Base-by-base conservation (phyloP, 441 rosid genomes). In the Hura crepitans region DNA sequence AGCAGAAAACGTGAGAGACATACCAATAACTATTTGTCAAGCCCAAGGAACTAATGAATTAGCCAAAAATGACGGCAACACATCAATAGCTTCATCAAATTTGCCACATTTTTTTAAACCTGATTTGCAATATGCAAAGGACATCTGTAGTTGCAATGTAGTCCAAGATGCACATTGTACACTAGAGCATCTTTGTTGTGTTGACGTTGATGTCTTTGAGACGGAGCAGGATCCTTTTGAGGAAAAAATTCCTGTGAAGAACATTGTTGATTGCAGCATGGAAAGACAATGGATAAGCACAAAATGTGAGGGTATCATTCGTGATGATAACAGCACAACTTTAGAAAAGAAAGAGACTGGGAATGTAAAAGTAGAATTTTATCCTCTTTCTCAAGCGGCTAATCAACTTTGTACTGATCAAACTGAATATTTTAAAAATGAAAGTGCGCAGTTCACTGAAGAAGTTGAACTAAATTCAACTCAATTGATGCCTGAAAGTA, bases 1-100 rank as follows among this genome's bases (percentile, higher is more conserved):
- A 47, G 66, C 57, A 25, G 84, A 84, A 62, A 71, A 82, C 64
- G 77, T 61, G 68, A 81, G 75, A 74, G 85, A 79, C 70, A 79
- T 79, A 65, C 68, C 79, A 73, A 61, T 69, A 56, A 72, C 78
- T 57, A 78, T 59, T 59, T 65, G 73, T 79, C 82, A 76, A 78
- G 77, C 65, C 15, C 81, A 75, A 73, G 72, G 63, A 45, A 73
- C 62, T 72, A 77, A 65, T 70, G 71, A 77, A 49, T 57, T 70
- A 12, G 72, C 37, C 25, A 77, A 70, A 54, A 65, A 66, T 64
- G 69, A 71, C 33, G 45, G 46, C 47, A 66, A 58, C 69, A 72
- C 65, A 54, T 65, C 77, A 30, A 42, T 22, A 8, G 43, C 55
- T 14, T 23, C 66, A 33, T 60, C 62, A 66, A 49, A 70, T 68